Base-by-base conservation (phyloP, 2,329 filamentous ascomycete genomes). In the Paradendryphiella salina region DNA sequence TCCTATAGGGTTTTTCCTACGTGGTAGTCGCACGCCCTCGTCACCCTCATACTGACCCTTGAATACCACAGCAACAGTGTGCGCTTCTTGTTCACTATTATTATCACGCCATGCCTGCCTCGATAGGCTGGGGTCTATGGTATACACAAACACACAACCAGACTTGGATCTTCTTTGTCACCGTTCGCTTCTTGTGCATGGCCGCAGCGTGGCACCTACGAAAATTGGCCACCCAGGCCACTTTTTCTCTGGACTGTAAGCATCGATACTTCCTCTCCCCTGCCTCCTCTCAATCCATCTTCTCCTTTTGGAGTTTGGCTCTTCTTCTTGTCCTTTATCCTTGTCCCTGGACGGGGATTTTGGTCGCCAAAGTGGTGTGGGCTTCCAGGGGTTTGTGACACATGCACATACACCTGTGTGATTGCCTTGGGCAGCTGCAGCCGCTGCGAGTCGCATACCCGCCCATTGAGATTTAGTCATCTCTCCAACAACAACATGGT, bases 181-280 rank as follows among this genome's bases (percentile, higher is more conserved):
- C 15, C 33, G 38, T 29, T 38, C 32, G 34, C 34, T 32, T 45
- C 35, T 42, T 26, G 41, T 46, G 31, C 29, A 50, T 36, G 10
- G 23, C 38, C n/a, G 33, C 52, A 29, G 15, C 44, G 8, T 35
- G 33, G 28, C 18, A 20, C 23, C 18, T 37, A 35, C 5, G 26
- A 34, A 11, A 35, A 11, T 23, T 23, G 21, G 20, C 18, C 28
- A 42, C 21, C 35, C 7, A 23, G 9, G 23, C 41, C 43, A 41
- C 54, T 52, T 44, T 50, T 28, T 41, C 44, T 49, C 37, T 17
- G 47, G 54, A 56, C 39, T 54, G 53, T 60, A 62, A 60, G 61
- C 61, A 61, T 62, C 59, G 57, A 64, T 64, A 64, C 61, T n/a
- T n/a, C n/a, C n/a, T n/a, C n/a, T n/a, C n/a, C n/a, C n/a, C n/a